Evolutionary conservation across 306 rosid species (phyloP).

Genomic region (Cucurbita ficifolia): DNA sequence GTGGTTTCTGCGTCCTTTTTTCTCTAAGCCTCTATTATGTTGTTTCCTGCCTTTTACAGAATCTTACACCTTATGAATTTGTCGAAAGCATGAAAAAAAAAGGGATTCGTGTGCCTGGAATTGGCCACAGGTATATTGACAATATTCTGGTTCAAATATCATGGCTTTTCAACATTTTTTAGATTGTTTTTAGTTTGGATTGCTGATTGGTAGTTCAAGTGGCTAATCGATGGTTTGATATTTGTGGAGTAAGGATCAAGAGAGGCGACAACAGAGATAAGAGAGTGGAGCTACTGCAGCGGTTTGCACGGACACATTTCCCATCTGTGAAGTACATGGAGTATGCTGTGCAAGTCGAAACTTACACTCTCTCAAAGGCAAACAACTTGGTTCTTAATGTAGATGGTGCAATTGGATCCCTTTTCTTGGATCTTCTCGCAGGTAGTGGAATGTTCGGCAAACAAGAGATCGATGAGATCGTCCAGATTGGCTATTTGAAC

Average conservation of each 20-base stretch:
- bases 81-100: conserved; percentile 94
- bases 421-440: conserved; percentile 95
- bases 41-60: conserved; percentile 31
- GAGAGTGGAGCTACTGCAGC: conserved; percentile 91
- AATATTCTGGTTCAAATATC: neutral
- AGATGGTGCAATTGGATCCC: conserved; percentile 94
- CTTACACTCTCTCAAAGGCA: conserved; percentile 91
- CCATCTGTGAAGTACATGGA: conserved; percentile 98
- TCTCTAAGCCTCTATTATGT: neutral
- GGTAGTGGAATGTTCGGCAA: conserved; percentile 96
- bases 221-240: conserved; percentile 14
- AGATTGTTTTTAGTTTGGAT: neutral
- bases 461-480: conserved; percentile 82
- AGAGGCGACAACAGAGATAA: conserved; percentile 92
- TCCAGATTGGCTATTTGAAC: conserved; percentile 90
- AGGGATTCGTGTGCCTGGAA: conserved; percentile 98
- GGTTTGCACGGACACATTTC: conserved; percentile 77
- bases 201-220: neutral
- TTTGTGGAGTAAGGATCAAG: conserved; percentile 64
- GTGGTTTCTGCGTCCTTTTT: neutral
- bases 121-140: conserved; percentile 73
- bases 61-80: conserved; percentile 79
- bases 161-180: neutral
- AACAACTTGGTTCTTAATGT: conserved; percentile 92
- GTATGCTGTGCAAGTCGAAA: conserved; percentile 86